Percentiles rank a stretch among this genome's conserved stretches.
Conservation (phyloP, 176 grass and related monocot genomes). For the Secale cereale region DNA sequence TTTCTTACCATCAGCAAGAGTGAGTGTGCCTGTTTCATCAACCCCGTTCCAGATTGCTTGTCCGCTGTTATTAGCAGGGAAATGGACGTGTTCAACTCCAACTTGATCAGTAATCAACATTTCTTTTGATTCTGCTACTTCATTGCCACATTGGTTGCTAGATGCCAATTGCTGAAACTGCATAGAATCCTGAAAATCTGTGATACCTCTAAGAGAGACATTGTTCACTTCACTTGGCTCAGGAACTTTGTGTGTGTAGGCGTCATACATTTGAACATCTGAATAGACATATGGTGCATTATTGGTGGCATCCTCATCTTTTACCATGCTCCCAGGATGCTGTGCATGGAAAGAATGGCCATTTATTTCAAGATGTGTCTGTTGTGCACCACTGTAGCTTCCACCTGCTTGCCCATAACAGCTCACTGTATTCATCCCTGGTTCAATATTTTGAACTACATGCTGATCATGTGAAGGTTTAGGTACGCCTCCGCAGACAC, state of each 20-base stretch:
- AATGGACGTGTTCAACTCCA: conserved; percentile 32
- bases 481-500: conserved; percentile 32
- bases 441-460: conserved; percentile 37
- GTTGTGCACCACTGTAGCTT: conserved; percentile 30
- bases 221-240: conserved; percentile 28
- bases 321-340: conserved; percentile 33
- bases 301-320: conserved; percentile 27
- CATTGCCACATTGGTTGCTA: conserved; percentile 36
- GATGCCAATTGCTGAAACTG: conserved; percentile 38
- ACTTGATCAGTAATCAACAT: conserved; percentile 31
- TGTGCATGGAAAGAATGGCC: conserved; percentile 46
- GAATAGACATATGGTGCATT: conserved; percentile 37
- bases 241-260: conserved; percentile 34
- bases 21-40: conserved; percentile 23
- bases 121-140: conserved; percentile 36
- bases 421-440: conserved; percentile 28
- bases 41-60: conserved; percentile 37
- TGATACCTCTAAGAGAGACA: conserved; percentile 37
- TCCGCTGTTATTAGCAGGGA: conserved; percentile 16
- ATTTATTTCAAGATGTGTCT: conserved; percentile 41
- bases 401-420: conserved; percentile 34
- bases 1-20: conserved; percentile 36
- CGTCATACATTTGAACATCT: conserved; percentile 41
- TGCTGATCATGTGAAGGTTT: conserved; percentile 31
- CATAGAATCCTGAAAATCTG: conserved; percentile 43